phyloP scores from a whole-genome alignment of 2,329 filamentous ascomycete species.

The Aspergillus sclerotialis region DNA sequence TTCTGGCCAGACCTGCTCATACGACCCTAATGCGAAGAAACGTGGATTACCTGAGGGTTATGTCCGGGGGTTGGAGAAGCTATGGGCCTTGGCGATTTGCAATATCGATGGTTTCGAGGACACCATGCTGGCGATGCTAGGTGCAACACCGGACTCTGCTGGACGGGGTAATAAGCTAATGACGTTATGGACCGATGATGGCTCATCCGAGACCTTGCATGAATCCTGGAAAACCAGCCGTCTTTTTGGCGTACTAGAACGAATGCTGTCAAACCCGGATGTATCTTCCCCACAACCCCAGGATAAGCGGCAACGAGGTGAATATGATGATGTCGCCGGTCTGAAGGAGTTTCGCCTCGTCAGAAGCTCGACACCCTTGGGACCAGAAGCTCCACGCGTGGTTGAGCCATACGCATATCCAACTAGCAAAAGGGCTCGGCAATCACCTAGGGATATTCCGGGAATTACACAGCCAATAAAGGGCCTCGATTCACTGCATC shows the following conservation, averaged over 20 bases:
- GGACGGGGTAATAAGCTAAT: slow-evolving; percentile 27
- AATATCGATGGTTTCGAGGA: slow-evolving; percentile 40
- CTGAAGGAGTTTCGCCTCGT: slow-evolving; percentile 23
- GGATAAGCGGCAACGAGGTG: slow-evolving; percentile 29
- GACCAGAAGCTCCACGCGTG: slow-evolving; percentile 23
- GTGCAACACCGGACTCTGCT: slow-evolving; percentile 25
- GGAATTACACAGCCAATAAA: slow-evolving; percentile 3
- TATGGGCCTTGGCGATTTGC: slow-evolving; percentile 38
- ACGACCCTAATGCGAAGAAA: slow-evolving; percentile 40
- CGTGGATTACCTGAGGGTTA: slow-evolving; percentile 41
- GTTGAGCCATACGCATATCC: slow-evolving; percentile 19
- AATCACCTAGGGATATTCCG: slow-evolving; percentile 13
- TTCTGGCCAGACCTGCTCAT: slow-evolving; percentile 35
- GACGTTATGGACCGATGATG: slow-evolving; percentile 34
- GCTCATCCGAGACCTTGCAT: slow-evolving; percentile 35
- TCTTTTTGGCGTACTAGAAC: slow-evolving; percentile 33
- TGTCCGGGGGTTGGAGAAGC: slow-evolving; percentile 40
- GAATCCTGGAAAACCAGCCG: slow-evolving; percentile 39
- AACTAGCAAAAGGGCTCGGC: slow-evolving; percentile 19
- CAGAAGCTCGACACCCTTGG: slow-evolving; percentile 19
- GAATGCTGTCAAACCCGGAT: slow-evolving; percentile 31
- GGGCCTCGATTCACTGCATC: slow-evolving; percentile 16
- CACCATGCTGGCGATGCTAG: slow-evolving; percentile 31
- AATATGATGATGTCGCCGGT: slow-evolving; percentile 15
- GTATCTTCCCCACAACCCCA: slow-evolving; percentile 10